Percentiles rank a stretch among this genome's conserved stretches.
These are phyloP conservation scores for Gastrolobium bilobum DNA, from an alignment of 306 rosid species.

Conservation along the genomic window DNA sequence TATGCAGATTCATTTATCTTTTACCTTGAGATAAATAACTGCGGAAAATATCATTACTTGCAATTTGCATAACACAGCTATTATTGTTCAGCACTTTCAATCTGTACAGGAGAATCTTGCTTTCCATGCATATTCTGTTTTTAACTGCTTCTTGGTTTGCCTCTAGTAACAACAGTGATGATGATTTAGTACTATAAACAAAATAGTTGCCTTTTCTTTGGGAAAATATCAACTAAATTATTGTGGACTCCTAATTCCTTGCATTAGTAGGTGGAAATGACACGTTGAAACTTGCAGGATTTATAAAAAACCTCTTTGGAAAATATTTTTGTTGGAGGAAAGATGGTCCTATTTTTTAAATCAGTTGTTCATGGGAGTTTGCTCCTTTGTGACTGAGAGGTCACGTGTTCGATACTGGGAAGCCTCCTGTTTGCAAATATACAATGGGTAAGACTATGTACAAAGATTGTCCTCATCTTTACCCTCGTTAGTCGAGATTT, in stretches of 20 bases:
- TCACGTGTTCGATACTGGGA: too few relatives aligned
- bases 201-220: constrained; percentile 6
- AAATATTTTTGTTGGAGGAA: constrained; percentile 23
- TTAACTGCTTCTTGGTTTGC: constrained; percentile 15
- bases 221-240: constrained; percentile 6
- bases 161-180: neutral
- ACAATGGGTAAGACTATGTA: too few relatives aligned
- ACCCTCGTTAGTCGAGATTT: too few relatives aligned
- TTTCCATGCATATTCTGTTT: neutral
- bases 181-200: constrained; percentile 19
- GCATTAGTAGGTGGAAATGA: constrained; percentile 33
- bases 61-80: constrained; percentile 8
- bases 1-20: constrained; percentile 39
- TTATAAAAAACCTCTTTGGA: constrained; percentile 25
- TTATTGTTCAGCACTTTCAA: constrained; percentile 9
- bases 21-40: neutral
- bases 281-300: constrained; percentile 2
- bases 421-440: too few relatives aligned
- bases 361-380: neutral
- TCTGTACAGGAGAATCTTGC: constrained; percentile 12
- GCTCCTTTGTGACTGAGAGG: too few relatives aligned
- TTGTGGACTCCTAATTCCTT: constrained; percentile 18
- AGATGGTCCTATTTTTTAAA: neutral
- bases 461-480: too few relatives aligned
- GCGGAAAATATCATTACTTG: constrained; percentile 25